Percentiles rank a stretch among this genome's conserved stretches.
These are phyloP conservation scores for Fusarium sp. DNA, from an alignment of 2,329 filamentous ascomycete genomes.

Conservation along the genomic window DNA sequence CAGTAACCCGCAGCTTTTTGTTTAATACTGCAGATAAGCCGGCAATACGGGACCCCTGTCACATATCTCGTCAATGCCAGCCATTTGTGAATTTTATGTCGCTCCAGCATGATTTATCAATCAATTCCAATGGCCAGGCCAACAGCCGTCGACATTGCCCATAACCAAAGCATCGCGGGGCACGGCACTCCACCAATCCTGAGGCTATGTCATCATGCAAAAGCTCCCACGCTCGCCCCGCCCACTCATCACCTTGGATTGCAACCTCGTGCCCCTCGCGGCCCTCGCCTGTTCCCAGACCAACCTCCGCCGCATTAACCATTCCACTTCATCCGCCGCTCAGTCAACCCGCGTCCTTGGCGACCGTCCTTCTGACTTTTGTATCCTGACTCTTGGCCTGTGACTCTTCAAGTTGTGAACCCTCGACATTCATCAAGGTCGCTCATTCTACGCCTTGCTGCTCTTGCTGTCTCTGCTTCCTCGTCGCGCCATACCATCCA, in stretches of 20 bases:
- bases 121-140: background rate
- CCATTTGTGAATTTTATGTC: background rate
- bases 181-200: slow-evolving; percentile 41
- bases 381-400: slow-evolving; percentile 24
- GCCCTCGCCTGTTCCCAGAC: slow-evolving; percentile 32
- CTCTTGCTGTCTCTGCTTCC: slow-evolving; percentile 11
- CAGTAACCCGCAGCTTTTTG: background rate
- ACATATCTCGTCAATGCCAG: background rate
- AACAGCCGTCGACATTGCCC: background rate
- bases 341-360: slow-evolving; percentile 30
- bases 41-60: background rate
- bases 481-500: slow-evolving; percentile 14
- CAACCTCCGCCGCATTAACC: slow-evolving; percentile 37
- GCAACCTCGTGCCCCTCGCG: slow-evolving; percentile 43
- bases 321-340: slow-evolving; percentile 39
- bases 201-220: slow-evolving; percentile 43
- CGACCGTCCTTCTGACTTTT: slow-evolving; percentile 28
- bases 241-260: slow-evolving; percentile 34
- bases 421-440: slow-evolving; percentile 18
- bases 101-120: background rate
- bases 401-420: slow-evolving; percentile 23
- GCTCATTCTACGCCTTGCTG: slow-evolving; percentile 8
- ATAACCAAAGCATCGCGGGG: slow-evolving; percentile 30
- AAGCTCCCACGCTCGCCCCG: slow-evolving; percentile 31
- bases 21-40: background rate